Conservation (phyloP, 805 yeast genomes). For the Komagataella populi region DNA sequence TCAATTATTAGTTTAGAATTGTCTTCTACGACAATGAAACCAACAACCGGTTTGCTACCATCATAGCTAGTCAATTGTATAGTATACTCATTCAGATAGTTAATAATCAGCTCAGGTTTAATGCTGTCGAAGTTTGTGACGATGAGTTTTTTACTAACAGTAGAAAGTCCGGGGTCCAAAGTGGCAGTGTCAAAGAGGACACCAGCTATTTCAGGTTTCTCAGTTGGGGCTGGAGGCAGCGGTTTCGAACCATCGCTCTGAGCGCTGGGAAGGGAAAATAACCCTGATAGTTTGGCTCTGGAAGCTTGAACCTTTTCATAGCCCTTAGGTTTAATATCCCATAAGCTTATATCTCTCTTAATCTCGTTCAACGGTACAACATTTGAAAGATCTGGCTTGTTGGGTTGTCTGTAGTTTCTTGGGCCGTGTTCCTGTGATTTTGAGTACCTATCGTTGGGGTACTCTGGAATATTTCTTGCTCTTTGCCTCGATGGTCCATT, state of each 20-base stretch:
- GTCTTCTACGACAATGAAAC: not conserved
- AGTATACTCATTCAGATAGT: not conserved
- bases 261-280: conserved; percentile 63
- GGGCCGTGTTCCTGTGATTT: conserved; percentile 6
- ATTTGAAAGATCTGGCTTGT: conserved; percentile 18
- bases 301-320: conserved; percentile 65
- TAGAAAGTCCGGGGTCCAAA: conserved; percentile 14
- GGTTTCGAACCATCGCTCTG: conserved; percentile 13
- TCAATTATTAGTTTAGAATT: conserved; percentile 27
- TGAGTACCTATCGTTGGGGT: conserved; percentile 8
- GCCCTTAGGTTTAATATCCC: conserved; percentile 66
- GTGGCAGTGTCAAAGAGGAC: conserved; percentile 9
- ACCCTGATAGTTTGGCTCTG: conserved; percentile 65
- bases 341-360: conserved; percentile 34
- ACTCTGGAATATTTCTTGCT: conserved; percentile 7
- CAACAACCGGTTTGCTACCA: not conserved
- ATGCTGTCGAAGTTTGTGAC: conserved; percentile 9
- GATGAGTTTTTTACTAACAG: conserved; percentile 11
- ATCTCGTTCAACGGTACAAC: conserved; percentile 37
- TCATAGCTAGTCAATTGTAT: not conserved
- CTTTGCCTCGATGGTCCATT: conserved; percentile 11
- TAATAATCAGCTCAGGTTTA: not conserved
- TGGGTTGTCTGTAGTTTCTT: conserved; percentile 7
- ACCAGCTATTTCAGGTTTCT: conserved; percentile 13
- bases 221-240: conserved; percentile 22